These are phyloP conservation scores for Suillus subaureus DNA, from an alignment of 768 basidiomycete species.

Conservation along the genomic window DNA sequence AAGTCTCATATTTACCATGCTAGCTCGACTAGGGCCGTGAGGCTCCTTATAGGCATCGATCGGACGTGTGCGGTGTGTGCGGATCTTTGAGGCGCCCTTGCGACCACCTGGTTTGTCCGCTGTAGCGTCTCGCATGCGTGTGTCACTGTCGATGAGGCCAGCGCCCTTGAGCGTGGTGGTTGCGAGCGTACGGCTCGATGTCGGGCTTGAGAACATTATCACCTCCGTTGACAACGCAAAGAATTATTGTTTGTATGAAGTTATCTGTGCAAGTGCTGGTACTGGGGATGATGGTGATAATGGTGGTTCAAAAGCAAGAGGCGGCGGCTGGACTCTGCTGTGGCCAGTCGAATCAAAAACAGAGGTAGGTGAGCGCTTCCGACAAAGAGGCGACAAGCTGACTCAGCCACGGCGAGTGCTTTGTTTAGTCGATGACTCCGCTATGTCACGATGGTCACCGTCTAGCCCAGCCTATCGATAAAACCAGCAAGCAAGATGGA, in stretches of 20 bases:
- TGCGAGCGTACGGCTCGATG: conserved; percentile 60
- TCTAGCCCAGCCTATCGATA: not conserved
- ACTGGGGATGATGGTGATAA: not conserved
- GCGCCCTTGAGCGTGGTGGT: conserved; percentile 65
- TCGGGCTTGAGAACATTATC: conserved; percentile 61
- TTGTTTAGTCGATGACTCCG: not conserved
- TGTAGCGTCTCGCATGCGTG: conserved; percentile 70
- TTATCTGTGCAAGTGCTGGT: not conserved
- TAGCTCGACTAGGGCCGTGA: conserved; percentile 45
- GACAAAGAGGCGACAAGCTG: conserved; percentile 8
- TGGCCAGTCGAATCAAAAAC: conserved; percentile 19
- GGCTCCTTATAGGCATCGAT: conserved; percentile 60
- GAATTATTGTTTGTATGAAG: not conserved
- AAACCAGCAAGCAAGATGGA: not conserved
- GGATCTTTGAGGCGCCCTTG: conserved; percentile 65
- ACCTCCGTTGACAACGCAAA: not conserved
- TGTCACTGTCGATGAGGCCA: conserved; percentile 77
- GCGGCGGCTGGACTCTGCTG: conserved; percentile 5
- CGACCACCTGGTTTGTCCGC: conserved; percentile 70
- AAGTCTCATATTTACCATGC: conserved; percentile 70
- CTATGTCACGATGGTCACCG: not conserved
- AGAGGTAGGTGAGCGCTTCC: conserved; percentile 17
- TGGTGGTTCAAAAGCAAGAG: conserved; percentile 20
- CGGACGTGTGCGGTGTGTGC: conserved; percentile 60
- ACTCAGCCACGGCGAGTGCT: not conserved